Conservation (phyloP, 176 grass and related monocot species). For the Saccharum officinarum region DNA sequence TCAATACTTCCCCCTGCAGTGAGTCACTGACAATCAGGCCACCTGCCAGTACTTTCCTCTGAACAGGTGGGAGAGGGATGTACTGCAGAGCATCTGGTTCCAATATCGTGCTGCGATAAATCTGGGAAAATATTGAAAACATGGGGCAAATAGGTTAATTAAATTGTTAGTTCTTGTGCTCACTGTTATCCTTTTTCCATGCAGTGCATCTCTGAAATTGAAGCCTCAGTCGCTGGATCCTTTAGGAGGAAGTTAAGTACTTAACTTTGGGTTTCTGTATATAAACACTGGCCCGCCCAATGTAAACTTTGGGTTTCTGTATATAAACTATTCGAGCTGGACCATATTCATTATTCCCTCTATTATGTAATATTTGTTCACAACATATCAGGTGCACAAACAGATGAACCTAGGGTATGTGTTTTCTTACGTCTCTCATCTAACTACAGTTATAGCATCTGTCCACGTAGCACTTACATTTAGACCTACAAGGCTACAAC, state of each 20-base stretch:
- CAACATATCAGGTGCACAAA: neutral
- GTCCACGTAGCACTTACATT: no score
- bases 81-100: neutral
- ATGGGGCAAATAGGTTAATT: neutral
- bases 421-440: no score
- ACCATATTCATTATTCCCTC: neutral
- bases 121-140: neutral
- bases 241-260: constrained; percentile 1
- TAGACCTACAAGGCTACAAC: no score
- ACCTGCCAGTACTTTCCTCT: neutral
- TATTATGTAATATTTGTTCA: neutral
- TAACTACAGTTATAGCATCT: no score
- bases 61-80: neutral
- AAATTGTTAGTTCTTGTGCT: constrained; percentile 32
- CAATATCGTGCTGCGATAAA: neutral
- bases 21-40: neutral
- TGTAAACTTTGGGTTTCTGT: neutral
- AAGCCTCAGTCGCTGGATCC: constrained; percentile 10
- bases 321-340: neutral
- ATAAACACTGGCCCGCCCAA: neutral
- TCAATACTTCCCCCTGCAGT: neutral
- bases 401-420: neutral
- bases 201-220: constrained; percentile 37
- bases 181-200: neutral
- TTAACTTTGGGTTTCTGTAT: neutral